These are phyloP conservation scores for Alisma plantagoaquatica DNA, from an alignment of 106 monocot genomes.

Conservation along the genomic window DNA sequence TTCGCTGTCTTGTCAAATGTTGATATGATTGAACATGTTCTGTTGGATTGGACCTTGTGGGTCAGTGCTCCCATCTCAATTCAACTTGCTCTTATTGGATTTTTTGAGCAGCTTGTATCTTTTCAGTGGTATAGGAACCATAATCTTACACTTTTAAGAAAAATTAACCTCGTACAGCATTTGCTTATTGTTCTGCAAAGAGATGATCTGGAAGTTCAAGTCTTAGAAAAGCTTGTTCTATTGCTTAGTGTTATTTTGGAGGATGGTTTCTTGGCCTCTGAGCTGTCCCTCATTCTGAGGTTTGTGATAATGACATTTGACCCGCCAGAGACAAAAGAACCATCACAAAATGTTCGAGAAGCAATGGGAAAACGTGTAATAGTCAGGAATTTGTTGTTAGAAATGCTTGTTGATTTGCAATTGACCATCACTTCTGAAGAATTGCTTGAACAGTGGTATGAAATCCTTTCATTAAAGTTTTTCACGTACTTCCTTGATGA, in stretches of 20 bases:
- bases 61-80: slow-evolving; percentile 90
- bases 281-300: slow-evolving; percentile 83
- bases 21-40: slow-evolving; percentile 99
- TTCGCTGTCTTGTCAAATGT: slow-evolving; percentile 89
- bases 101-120: slow-evolving; percentile 92
- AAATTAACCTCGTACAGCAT: slow-evolving; percentile 95
- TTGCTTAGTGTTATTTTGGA: slow-evolving; percentile 96
- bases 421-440: slow-evolving; percentile 87
- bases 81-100: slow-evolving; percentile 89
- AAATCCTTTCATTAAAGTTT: slow-evolving; percentile 92
- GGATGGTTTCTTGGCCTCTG: slow-evolving; percentile 91
- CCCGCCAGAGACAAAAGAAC: slow-evolving; percentile 40
- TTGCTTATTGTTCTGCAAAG: slow-evolving; percentile 85
- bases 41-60: slow-evolving; percentile 98
- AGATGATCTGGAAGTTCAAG: slow-evolving; percentile 90
- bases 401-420: slow-evolving; percentile 98
- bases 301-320: slow-evolving; percentile 99
- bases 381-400: slow-evolving; percentile 89
- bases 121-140: slow-evolving; percentile 97
- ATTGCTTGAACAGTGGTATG: slow-evolving; percentile 95
- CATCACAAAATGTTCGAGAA: slow-evolving; percentile 48
- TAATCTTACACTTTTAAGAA: slow-evolving; percentile 79
- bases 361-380: slow-evolving; percentile 97
- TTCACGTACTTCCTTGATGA: slow-evolving; percentile 97
- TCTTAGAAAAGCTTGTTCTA: slow-evolving; percentile 86